Conservation (phyloP, 2,329 filamentous ascomycete genomes). For the Aspergillus jensenii region DNA sequence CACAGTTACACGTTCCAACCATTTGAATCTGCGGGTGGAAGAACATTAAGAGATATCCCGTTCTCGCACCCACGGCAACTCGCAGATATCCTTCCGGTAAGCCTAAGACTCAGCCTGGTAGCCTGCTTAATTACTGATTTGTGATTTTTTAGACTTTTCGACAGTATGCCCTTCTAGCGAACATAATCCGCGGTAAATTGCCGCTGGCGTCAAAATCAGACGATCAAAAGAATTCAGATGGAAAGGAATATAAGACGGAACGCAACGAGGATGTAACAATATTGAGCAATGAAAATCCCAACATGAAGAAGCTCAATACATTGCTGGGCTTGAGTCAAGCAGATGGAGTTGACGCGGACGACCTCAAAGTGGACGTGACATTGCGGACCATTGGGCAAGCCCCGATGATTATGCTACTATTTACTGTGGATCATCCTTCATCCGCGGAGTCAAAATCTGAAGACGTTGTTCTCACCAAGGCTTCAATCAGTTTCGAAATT, state of each 20-base stretch:
- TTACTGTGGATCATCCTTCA: constrained; percentile 25
- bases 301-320: constrained; percentile 55
- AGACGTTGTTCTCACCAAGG: constrained; percentile 20
- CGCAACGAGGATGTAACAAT: constrained; percentile 21
- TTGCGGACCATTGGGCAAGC: constrained; percentile 39
- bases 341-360: constrained; percentile 16
- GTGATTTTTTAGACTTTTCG: constrained; percentile 36
- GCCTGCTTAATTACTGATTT: background rate
- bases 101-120: constrained; percentile 5
- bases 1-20: constrained; percentile 46
- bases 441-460: constrained; percentile 9
- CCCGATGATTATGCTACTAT: constrained; percentile 39
- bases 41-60: constrained; percentile 42
- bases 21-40: constrained; percentile 41
- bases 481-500: constrained; percentile 40
- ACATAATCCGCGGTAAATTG: constrained; percentile 39
- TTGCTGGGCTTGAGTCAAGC: constrained; percentile 42
- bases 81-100: constrained; percentile 43
- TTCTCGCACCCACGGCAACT: constrained; percentile 49
- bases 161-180: constrained; percentile 45
- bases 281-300: constrained; percentile 43
- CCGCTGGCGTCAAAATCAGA: constrained; percentile 19
- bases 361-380: constrained; percentile 39
- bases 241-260: constrained; percentile 12
- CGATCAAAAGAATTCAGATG: constrained; percentile 5